Evolutionary conservation across 306 rosid species (phyloP).

Genomic region (Vigna reflexopilosa): DNA sequence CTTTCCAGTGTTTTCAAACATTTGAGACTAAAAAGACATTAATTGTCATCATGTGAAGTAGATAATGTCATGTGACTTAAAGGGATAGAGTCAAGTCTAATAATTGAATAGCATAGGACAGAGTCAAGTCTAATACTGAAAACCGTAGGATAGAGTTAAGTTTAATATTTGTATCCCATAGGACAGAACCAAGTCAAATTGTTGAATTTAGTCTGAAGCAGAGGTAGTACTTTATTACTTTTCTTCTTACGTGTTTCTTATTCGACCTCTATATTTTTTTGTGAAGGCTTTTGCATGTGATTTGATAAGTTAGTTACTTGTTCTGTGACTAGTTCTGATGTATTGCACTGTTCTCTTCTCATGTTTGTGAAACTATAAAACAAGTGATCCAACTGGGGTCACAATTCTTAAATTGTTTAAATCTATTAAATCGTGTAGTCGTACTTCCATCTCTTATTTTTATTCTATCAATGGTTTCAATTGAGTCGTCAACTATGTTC

Average conservation of each 20-base stretch:
- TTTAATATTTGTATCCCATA: not conserved
- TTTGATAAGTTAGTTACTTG: conserved; percentile 19
- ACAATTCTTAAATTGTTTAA: conserved; percentile 12
- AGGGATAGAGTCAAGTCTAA: not conserved
- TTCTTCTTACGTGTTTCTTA: conserved; percentile 33
- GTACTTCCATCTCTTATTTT: not conserved
- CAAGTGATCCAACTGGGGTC: not conserved
- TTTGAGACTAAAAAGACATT: not conserved
- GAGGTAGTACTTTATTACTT: conserved; percentile 5
- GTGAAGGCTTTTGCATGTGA: not conserved
- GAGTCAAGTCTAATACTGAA: not conserved
- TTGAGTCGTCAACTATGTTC: not conserved
- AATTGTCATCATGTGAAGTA: conserved; percentile 12
- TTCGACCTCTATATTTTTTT: conserved; percentile 17
- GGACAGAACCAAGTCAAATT: not conserved
- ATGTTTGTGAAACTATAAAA: conserved; percentile 1
- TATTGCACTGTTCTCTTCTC: conserved; percentile 10
- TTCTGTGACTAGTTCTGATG: conserved; percentile 24
- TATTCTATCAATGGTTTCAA: conserved; percentile 13
- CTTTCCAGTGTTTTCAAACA: conserved; percentile 26
- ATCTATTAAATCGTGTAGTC: not conserved
- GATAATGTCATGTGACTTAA: not conserved
- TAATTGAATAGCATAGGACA: too few species aligned
- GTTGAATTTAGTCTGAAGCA: not conserved
- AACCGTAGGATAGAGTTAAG: not conserved